Evolutionary conservation across 352 stramenopile genomes (phyloP), one percentile per base, ranked within the genome.

Genomic region (Globisporangium spinosum): DNA sequence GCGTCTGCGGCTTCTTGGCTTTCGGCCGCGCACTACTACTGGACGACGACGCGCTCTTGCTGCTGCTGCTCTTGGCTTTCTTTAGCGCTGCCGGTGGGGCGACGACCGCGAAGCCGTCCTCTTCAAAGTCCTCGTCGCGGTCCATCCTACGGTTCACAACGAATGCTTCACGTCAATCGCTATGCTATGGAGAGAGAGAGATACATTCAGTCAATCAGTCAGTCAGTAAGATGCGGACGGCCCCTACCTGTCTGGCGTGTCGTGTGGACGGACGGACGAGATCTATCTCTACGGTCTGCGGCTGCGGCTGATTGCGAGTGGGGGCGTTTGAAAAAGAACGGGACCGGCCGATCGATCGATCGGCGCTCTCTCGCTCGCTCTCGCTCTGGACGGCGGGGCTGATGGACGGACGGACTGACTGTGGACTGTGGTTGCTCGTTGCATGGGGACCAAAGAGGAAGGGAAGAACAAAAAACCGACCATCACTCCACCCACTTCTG

Each of bases 401-500:
- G 54, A 59, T 58, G 27, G 25, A 29, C 54, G 54, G 25, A 29
- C 54, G 40, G 40, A 38, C 54, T 40, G 54, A 22, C 54, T 59
- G 27, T 15, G 12, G 12, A 15, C 49, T 57, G 12, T 34, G 9
- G 12, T 58, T 9, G 20, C 13, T 58, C 38, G 34, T 40, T 60
- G 55, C 27, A 32, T 60, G 27, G 27, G 53, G 54, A 59, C 27
- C 17, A 40, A 49, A 62, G 10, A 20, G 20, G 20, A 60, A n/a
- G 29, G 55, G 45, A 32, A 65, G 60, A 66, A 66, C 60, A 66
- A 66, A 65, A 65, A 66, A 66, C 60, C 45, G 60, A 66, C 60
- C 60, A 66, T 66, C 60, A 66, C 60, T 57, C 60, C 35, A 34
- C 55, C 55, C 55, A 61, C 43, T 51, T 51, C 43, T 51, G 43